phyloP scores from a whole-genome alignment of 2,329 filamentous ascomycete genomes.

The Colletotrichum cuscutae region DNA sequence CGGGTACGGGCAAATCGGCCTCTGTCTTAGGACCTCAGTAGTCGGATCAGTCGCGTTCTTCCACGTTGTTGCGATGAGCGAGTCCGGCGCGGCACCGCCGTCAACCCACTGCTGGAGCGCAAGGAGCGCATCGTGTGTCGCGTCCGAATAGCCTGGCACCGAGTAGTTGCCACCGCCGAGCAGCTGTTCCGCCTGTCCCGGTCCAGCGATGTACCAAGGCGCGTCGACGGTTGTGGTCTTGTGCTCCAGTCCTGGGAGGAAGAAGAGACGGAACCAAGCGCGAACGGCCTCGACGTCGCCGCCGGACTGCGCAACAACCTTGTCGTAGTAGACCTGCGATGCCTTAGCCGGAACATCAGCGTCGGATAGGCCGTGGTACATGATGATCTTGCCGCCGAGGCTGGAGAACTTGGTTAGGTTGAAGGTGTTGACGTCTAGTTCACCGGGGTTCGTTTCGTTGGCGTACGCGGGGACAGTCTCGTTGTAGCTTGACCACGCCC shows the following conservation, averaged over 20 bases:
- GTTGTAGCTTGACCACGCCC: constrained; percentile 45
- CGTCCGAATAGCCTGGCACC: constrained; percentile 48
- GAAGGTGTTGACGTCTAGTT: constrained; percentile 49
- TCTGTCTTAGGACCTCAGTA: constrained; percentile 53
- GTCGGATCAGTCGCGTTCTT: constrained; percentile 38
- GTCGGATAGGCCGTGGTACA: constrained; percentile 56
- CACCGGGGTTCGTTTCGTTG: constrained; percentile 48
- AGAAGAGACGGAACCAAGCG: constrained; percentile 61
- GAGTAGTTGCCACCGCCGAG: constrained; percentile 40
- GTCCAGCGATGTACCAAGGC: constrained; percentile 52
- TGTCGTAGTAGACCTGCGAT: constrained; percentile 47
- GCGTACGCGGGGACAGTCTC: constrained; percentile 41
- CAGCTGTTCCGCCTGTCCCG: constrained; percentile 38
- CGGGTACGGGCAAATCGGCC: constrained; percentile 57
- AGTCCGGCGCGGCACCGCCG: constrained; percentile 43
- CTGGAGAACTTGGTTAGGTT: constrained; percentile 49
- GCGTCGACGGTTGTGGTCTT: constrained; percentile 45
- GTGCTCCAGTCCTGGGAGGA: constrained; percentile 62
- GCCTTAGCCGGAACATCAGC: constrained; percentile 48
- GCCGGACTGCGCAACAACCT: constrained; percentile 52
- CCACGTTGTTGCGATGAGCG: constrained; percentile 49
- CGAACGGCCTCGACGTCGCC: constrained; percentile 47
- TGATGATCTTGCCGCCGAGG: constrained; percentile 53
- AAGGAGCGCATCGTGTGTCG: constrained; percentile 49
- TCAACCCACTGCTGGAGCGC: constrained; percentile 52